Evolutionary conservation across 495 filamentous ascomycete genomes (phyloP).

Genomic region (Neurospora sp.): DNA sequence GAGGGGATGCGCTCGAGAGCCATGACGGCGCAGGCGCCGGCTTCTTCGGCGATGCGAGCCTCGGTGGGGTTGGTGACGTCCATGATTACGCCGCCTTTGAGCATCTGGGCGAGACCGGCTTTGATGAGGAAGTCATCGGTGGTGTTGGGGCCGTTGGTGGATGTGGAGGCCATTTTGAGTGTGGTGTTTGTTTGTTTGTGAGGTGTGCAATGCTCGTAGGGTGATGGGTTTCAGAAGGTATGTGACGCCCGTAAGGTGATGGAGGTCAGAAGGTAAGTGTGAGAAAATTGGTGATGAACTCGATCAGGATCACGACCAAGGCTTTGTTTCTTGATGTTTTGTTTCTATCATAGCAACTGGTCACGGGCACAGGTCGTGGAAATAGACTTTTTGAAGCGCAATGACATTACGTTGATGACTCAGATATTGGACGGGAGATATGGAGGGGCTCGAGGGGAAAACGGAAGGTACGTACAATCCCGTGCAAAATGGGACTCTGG

Average conservation of each 20-base stretch:
- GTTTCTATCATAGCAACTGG: background rate
- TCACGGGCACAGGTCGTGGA: background rate
- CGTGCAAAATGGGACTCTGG: background rate
- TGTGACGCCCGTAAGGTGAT: background rate
- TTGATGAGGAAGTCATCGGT: constrained; percentile 57
- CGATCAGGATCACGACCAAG: background rate
- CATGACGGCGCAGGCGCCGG: constrained; percentile 95
- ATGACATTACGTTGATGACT: background rate
- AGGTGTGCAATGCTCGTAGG: too few species aligned
- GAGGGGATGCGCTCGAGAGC: constrained; percentile 95
- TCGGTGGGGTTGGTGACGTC: constrained; percentile 93
- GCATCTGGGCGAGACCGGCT: constrained; percentile 88
- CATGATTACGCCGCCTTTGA: constrained; percentile 99
- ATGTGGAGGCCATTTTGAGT: constrained; percentile 8
- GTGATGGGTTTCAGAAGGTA: too few species aligned
- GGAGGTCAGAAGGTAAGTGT: background rate
- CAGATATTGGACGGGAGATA: background rate
- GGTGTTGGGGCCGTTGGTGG: background rate
- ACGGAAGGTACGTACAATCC: background rate
- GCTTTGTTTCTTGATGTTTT: background rate
- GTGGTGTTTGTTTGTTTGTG: constrained; percentile 3
- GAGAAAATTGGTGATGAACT: background rate
- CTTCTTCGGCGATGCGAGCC: constrained; percentile 94
- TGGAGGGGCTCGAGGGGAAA: background rate
- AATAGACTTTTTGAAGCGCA: background rate